phyloP scores from a whole-genome alignment of 177 flowering plant species.

The Vitis hybrid region DNA sequence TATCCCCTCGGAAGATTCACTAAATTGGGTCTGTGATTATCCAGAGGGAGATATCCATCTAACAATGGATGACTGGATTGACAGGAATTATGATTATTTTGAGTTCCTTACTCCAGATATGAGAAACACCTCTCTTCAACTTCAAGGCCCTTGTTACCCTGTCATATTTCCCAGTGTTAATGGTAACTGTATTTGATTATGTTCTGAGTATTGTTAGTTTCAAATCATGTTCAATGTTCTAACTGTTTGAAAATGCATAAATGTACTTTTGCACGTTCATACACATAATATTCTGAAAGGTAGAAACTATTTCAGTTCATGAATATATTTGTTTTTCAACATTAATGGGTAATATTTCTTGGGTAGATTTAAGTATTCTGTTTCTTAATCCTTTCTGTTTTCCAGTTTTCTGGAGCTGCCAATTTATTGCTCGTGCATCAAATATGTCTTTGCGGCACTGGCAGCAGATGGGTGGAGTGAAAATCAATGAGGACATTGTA shows the following conservation, averaged over 20 bases:
- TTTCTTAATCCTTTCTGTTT: slow-evolving; percentile 4
- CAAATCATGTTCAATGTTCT: background rate
- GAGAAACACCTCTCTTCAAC: slow-evolving; percentile 92
- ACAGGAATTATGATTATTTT: slow-evolving; percentile 86
- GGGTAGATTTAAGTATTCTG: background rate
- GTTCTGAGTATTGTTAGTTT: background rate
- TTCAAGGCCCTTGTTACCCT: slow-evolving; percentile 98
- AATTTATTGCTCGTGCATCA: slow-evolving; percentile 82
- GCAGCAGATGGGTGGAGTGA: slow-evolving; percentile 92
- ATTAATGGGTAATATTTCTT: background rate
- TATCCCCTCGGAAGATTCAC: slow-evolving; percentile 68
- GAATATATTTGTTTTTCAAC: background rate
- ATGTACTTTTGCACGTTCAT: too few species aligned
- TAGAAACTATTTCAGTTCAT: background rate
- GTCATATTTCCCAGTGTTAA: slow-evolving; percentile 94
- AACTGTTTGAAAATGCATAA: background rate
- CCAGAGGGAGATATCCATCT: slow-evolving; percentile 88
- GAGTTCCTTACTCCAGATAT: slow-evolving; percentile 81
- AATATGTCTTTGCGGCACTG: slow-evolving; percentile 80
- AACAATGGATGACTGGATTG: slow-evolving; percentile 78
- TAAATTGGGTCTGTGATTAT: slow-evolving; percentile 97
- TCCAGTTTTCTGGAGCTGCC: slow-evolving; percentile 97
- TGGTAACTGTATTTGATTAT: slow-evolving; percentile 49
- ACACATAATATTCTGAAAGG: too few species aligned
- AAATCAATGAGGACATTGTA: slow-evolving; percentile 65